A percentile compares a stretch with the other conserved stretches of the same genome.
phyloP scores from a whole-genome alignment of 2,329 filamentous ascomycete species.

The Botryotinia narcissicola region DNA sequence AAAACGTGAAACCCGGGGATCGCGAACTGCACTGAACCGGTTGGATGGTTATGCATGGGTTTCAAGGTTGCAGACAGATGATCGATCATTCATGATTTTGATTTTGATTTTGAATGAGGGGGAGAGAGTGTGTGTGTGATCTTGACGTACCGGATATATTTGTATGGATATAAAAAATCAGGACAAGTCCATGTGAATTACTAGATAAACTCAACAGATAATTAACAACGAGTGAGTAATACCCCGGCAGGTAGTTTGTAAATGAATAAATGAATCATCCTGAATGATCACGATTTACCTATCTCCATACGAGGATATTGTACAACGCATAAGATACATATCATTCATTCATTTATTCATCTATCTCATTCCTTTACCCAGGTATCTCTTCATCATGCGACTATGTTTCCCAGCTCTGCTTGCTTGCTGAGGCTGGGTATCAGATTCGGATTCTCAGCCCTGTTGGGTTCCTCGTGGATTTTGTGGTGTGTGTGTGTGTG shows the following conservation, averaged over 20 bases:
- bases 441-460: background rate
- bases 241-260: too few species aligned
- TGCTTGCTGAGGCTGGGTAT: too few species aligned
- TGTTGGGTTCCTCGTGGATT: background rate
- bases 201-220: too few species aligned
- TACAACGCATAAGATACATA: background rate
- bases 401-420: background rate
- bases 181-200: background rate
- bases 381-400: background rate
- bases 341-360: background rate
- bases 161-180: background rate
- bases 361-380: background rate
- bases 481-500: too few species aligned
- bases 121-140: background rate
- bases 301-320: background rate
- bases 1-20: too few species aligned
- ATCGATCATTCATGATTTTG: background rate
- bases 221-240: too few species aligned
- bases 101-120: background rate
- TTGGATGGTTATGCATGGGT: too few species aligned
- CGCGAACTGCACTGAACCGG: too few species aligned
- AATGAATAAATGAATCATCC: too few species aligned
- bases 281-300: background rate
- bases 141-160: background rate
- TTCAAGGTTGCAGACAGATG: background rate